Evolutionary conservation across 1,139 yeast genomes (phyloP), one percentile per base, ranked within the genome.

Genomic region (Nakaseomyces kungkrabaensis): DNA sequence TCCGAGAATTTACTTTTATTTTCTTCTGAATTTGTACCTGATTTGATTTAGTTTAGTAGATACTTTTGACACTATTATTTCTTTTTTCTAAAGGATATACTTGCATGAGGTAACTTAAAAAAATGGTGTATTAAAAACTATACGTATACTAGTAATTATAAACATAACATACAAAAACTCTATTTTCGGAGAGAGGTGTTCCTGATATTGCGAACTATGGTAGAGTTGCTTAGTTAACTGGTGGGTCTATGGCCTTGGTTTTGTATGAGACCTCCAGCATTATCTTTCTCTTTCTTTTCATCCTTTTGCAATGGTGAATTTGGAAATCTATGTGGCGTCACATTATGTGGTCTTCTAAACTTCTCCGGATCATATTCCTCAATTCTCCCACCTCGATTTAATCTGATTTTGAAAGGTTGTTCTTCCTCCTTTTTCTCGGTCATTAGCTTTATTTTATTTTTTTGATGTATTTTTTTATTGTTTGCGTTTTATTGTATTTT

Each of bases 301-400:
- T 29, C 25, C 2, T 41, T 6, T 13, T 27, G 25, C 10, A 13
- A 4, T 11, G 33, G 24, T 5, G 22, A 5, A 11, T 31, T 41
- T 13, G 38, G 37, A 38, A 27, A 10, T 11, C 48, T 37, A 8
- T 55, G 47, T 4, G 52, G 52, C 8, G 52, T 44, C 11, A 58
- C 52, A 7, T 57, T 52, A 44, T 60, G 66, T 1, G 67, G 67
- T 41, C 50, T 56, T 27, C 57, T 51, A 22, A 61, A 41, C 29
- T 53, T 49, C 27, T 55, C 56, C 11, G 55, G 50, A 27, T 54
- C 52, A 31, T 56, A 47, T 45, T 56, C 53, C 32, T 54, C 53
- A 11, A 45, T 45, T 43, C 54, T 52, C 10, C 63, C 58, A 48
- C 60, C 60, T 44, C 61, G 45, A n/a, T 51, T 55, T 36, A 52